phyloP scores from a whole-genome alignment of 106 monocot genomes.

The Vanilla planifolia region DNA sequence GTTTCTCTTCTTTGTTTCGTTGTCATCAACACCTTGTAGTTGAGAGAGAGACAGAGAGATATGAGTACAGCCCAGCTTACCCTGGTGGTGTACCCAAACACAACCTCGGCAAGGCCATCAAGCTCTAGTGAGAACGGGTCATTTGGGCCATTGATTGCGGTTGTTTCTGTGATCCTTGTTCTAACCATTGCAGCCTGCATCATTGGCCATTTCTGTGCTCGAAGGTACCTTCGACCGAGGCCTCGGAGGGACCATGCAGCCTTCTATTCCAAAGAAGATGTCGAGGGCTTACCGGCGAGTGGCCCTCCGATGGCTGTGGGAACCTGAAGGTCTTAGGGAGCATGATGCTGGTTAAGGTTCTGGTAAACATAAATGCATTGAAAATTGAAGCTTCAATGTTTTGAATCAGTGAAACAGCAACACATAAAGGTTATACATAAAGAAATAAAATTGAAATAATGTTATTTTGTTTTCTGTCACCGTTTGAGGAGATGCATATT shows the following conservation, averaged over 20 bases:
- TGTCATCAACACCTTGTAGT: background rate
- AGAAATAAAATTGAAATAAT: too few species aligned
- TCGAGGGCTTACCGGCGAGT: conserved; percentile 9
- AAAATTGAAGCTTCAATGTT: too few species aligned
- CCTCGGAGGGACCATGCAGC: conserved; percentile 21
- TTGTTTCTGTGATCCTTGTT: conserved; percentile 24
- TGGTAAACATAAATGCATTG: too few species aligned
- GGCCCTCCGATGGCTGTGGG: too few species aligned
- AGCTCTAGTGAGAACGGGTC: conserved; percentile 12
- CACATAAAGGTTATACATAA: too few species aligned
- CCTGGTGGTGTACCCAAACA: conserved; percentile 17
- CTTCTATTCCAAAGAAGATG: conserved; percentile 3
- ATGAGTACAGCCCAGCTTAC: conserved; percentile 3
- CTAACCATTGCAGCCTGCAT: conserved; percentile 22
- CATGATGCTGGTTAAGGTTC: too few species aligned
- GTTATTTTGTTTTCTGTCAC: too few species aligned
- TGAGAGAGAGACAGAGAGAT: background rate
- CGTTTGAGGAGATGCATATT: too few species aligned
- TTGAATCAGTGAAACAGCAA: too few species aligned
- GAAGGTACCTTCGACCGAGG: conserved; percentile 27
- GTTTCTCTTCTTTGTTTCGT: background rate
- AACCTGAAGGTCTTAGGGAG: too few species aligned
- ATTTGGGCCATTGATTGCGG: conserved; percentile 23
- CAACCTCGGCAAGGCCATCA: background rate
- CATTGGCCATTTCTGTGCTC: conserved; percentile 27